Percentiles rank a stretch among this genome's conserved stretches.
Conservation (phyloP, 164 flowering plant species). For the Umbilicus rupestris region DNA sequence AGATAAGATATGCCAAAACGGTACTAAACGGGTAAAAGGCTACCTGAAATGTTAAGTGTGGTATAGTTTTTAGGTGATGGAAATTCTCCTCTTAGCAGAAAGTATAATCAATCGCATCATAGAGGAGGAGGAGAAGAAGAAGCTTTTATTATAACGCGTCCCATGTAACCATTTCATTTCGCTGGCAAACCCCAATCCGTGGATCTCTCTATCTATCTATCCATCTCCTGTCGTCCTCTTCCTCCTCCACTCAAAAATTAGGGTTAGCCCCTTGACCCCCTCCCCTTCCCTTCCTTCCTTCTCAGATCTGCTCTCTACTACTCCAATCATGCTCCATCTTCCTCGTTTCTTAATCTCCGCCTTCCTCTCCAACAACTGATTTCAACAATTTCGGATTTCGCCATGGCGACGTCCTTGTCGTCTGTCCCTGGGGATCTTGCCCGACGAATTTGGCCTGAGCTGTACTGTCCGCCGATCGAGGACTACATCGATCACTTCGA, state of each 20-base stretch:
- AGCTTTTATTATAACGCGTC: too few species aligned
- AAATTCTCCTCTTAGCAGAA: too few species aligned
- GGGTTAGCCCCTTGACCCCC: too few species aligned
- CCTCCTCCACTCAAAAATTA: slow-evolving; percentile 4
- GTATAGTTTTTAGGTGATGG: background rate
- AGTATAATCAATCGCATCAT: too few species aligned
- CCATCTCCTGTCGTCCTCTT: background rate
- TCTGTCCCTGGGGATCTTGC: background rate
- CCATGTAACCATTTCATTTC: background rate
- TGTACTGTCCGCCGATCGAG: too few species aligned
- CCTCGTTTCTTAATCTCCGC: background rate
- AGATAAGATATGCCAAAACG: background rate
- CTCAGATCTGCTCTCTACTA: background rate
- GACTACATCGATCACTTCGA: slow-evolving; percentile 48
- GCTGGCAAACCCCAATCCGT: too few species aligned
- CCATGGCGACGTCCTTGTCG: background rate
- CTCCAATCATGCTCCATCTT: background rate
- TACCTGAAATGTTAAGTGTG: background rate
- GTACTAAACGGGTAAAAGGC: background rate
- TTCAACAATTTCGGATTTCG: background rate
- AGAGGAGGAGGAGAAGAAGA: too few species aligned
- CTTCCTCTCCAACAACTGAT: background rate
- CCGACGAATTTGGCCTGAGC: background rate
- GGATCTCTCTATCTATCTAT: too few species aligned
- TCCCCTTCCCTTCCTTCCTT: too few species aligned